Evolutionary conservation across 148 eudicot species (phyloP).

Genomic region (Fagopyrum homotropicum): DNA sequence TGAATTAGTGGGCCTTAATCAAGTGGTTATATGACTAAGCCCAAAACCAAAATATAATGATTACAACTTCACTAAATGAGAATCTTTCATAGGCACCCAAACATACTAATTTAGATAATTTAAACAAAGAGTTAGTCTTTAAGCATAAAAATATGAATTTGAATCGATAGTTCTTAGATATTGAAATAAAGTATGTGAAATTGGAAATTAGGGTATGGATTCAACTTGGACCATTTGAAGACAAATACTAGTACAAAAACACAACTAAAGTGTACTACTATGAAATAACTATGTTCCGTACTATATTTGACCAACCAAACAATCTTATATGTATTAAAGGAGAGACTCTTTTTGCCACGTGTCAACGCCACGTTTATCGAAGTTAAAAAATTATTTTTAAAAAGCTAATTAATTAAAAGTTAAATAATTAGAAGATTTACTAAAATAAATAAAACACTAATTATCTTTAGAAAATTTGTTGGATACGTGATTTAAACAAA

Average conservation of each 20-base stretch:
- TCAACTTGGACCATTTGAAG: background rate
- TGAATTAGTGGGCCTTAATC: background rate
- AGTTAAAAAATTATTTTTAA: too few species aligned
- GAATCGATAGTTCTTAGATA: background rate
- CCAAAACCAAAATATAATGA: background rate
- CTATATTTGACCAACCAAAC: too few species aligned
- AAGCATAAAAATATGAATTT: background rate
- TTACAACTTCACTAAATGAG: background rate
- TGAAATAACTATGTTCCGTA: too few species aligned
- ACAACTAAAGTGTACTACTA: background rate
- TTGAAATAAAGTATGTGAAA: background rate
- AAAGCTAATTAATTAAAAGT: too few species aligned
- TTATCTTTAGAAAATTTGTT: too few species aligned
- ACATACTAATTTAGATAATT: background rate
- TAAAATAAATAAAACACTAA: too few species aligned
- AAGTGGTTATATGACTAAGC: conserved; percentile 11
- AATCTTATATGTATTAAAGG: too few species aligned
- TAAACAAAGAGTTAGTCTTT: background rate
- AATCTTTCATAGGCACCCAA: background rate
- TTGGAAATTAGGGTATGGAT: background rate
- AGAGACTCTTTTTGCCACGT: too few species aligned
- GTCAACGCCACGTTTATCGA: too few species aligned
- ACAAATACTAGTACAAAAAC: background rate
- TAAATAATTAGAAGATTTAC: too few species aligned
- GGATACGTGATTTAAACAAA: too few species aligned